Evolutionary conservation across 2,329 filamentous ascomycete genomes (phyloP).

Genomic region (Diaporthe sp.): DNA sequence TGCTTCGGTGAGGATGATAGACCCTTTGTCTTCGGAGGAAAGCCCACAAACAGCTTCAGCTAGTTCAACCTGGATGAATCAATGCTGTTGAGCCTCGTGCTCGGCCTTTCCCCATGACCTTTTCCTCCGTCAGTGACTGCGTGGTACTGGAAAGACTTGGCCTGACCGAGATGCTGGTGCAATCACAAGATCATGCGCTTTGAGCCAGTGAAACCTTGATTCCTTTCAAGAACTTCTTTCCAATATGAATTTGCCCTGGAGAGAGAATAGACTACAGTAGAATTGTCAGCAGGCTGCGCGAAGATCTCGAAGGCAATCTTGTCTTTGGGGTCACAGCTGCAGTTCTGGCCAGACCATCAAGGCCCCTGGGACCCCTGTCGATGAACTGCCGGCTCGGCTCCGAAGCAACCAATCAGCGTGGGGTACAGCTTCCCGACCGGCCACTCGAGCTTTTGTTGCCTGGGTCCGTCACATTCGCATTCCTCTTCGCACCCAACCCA

Average conservation of each 20-base stretch:
- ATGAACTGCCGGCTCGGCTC: background rate
- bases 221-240: no score
- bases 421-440: background rate
- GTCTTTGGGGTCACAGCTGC: background rate
- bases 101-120: background rate
- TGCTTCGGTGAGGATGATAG: background rate
- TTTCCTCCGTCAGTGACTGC: background rate
- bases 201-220: background rate
- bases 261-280: background rate
- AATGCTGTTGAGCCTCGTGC: background rate
- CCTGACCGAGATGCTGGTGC: background rate
- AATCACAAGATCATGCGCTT: background rate
- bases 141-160: background rate
- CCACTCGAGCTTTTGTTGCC: slow-evolving; percentile 17
- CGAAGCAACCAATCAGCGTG: background rate
- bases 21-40: background rate
- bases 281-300: background rate
- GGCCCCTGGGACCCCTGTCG: background rate
- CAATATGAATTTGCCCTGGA: background rate
- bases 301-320: background rate
- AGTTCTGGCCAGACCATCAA: background rate
- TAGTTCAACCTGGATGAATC: background rate
- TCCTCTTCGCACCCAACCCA: background rate
- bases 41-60: background rate
- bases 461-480: slow-evolving; percentile 8